These are phyloP conservation scores for Pochonia chlamydosporia DNA, from an alignment of 2,329 filamentous ascomycete species.

Conservation along the genomic window DNA sequence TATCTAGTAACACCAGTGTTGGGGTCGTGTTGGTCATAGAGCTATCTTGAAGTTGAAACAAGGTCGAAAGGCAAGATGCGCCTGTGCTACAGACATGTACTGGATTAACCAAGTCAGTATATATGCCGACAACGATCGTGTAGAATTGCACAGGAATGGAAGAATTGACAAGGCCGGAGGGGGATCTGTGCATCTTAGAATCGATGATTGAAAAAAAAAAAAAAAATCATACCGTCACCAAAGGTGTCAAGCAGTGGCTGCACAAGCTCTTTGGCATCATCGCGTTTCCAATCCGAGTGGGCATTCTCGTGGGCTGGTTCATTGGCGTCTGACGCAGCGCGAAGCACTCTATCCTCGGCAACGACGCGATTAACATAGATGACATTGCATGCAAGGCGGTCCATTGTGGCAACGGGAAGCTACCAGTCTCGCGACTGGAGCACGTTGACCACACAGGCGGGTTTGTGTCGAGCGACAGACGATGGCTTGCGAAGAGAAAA, in stretches of 20 bases:
- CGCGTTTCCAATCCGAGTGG: conserved; percentile 27
- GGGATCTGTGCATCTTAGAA: too few relatives aligned
- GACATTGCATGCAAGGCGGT: conserved; percentile 50
- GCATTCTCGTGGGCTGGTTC: conserved; percentile 2
- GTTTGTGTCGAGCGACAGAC: conserved; percentile 9
- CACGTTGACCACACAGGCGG: conserved; percentile 43
- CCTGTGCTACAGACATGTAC: conserved; percentile 51
- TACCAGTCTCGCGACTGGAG: conserved; percentile 57
- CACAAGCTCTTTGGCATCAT: conserved; percentile 39
- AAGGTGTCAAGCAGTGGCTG: conserved; percentile 47
- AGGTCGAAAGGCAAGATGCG: conserved; percentile 44
- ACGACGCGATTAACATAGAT: conserved; percentile 55
- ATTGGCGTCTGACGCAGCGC: conserved; percentile 16
- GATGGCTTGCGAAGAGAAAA: neutral
- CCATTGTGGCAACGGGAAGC: conserved; percentile 51
- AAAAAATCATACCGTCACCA: conserved; percentile 38
- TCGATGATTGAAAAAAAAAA: neutral
- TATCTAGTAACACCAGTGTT: conserved; percentile 52
- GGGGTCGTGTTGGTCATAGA: conserved; percentile 48
- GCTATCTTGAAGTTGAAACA: conserved; percentile 47
- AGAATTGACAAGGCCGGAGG: too few relatives aligned
- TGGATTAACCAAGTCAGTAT: conserved; percentile 23
- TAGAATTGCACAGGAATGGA: too few relatives aligned
- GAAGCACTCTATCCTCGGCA: conserved; percentile 39
- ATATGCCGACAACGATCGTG: neutral